Conservation (phyloP, 306 rosid genomes). For the Vigna angularis region DNA sequence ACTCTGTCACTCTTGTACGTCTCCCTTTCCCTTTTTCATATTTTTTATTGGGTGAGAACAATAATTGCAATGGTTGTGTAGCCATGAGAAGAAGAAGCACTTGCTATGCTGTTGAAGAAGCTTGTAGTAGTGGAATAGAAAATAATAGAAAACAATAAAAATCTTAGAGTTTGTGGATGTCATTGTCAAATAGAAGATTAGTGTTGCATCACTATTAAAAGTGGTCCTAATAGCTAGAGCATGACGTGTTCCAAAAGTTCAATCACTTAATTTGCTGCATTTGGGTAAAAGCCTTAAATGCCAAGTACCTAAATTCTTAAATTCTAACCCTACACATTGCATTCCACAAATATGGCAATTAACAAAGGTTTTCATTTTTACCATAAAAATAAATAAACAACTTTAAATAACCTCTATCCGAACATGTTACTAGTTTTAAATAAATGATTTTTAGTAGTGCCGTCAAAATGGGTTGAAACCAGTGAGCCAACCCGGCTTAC, state of each 20-base stretch:
- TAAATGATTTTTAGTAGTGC: no score
- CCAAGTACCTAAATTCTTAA: no score
- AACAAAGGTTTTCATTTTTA: background rate
- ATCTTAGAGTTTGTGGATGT: slow-evolving; percentile 31
- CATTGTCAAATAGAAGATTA: background rate
- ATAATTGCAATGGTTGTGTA: background rate
- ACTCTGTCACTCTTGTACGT: background rate
- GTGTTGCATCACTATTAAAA: background rate
- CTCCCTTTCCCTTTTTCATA: slow-evolving; percentile 13
- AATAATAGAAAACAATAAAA: slow-evolving; percentile 7
- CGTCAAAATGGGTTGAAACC: no score
- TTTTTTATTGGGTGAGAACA: slow-evolving; percentile 16
- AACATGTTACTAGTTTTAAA: no score
- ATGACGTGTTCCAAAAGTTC: background rate
- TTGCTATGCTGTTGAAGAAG: slow-evolving; percentile 36
- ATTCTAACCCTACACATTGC: no score
- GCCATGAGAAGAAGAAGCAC: slow-evolving; percentile 52
- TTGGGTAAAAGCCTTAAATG: no score
- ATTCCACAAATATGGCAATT: no score
- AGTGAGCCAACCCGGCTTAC: no score
- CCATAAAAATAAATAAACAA: background rate
- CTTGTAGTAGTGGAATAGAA: slow-evolving; percentile 33
- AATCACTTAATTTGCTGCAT: background rate
- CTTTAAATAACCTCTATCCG: background rate
- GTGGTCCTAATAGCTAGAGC: background rate